Base-by-base conservation (phyloP, 139 green algal genomes). In the Chlamydomonas incerta region DNA sequence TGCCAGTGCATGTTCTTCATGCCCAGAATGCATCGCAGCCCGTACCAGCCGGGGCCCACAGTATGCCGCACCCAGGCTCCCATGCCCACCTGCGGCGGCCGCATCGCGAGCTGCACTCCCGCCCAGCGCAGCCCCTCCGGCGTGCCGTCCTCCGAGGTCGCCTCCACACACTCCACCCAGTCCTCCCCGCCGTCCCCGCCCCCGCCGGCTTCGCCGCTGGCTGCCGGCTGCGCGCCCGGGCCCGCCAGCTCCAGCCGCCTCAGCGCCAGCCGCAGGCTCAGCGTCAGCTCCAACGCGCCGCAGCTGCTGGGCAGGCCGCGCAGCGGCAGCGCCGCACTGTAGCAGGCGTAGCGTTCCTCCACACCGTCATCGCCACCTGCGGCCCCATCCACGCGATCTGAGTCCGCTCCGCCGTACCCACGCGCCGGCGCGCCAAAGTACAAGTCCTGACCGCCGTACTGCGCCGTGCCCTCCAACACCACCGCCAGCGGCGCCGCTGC, bases 321-420 rank as follows among this genome's bases (percentile, higher is more conserved):
- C 60, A 83, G 75, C 60, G 14, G 28, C 24, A 83, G 4, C 60
- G 29, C 60, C 0, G 75, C 14, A 60, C 15, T 83, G 75, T 47
- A 83, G 62, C 75, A 83, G 60, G 33, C 57, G 75, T 83, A 83
- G 28, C 75, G 35, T 35, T 83, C 74, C 8, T 52, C 18, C 24
- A 18, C 55, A n/a, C 8, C 24, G 9, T 8, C 72, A 50, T 35
- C 10, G 24, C 50, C 50, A 10, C 14, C 50, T 10, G 10, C 50
- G 10, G 10, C 50, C 14, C 14, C 50, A 20, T 14, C 50, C 50
- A 20, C 50, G 11, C 14, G 11, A 14, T 14, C 50, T 14, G 10
- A 10, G 50, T 14, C 50, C 50, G 14, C 33, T 33, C 34, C 26
- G 34, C 26, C 34, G 26, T 14, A 74, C 15, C 8, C 33, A 24